These are phyloP conservation scores for Akanthomyces lecanii DNA, from an alignment of 2,329 filamentous ascomycete species.

Conservation along the genomic window DNA sequence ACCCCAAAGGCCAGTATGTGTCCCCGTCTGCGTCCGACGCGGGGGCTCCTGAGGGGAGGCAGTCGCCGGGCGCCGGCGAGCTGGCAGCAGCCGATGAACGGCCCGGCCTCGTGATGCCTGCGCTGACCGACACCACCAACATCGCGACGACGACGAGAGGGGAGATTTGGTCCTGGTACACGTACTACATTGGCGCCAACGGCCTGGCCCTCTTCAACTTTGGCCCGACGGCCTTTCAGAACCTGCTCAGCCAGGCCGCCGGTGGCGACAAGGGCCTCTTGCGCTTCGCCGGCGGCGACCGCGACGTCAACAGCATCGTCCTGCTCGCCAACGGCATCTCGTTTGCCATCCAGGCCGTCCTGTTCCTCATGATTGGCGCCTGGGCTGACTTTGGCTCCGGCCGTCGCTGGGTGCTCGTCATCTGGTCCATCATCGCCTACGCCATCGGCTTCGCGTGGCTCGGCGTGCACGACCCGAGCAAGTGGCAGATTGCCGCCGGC, in stretches of 20 bases:
- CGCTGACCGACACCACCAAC: conserved; percentile 8
- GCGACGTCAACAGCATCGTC: conserved; percentile 63
- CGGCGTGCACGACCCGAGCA: conserved; percentile 54
- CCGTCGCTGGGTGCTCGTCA: conserved; percentile 58
- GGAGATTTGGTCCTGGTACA: conserved; percentile 23
- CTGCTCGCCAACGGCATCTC: conserved; percentile 62
- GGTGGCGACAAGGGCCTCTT: conserved; percentile 48
- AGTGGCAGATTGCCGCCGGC: conserved; percentile 58
- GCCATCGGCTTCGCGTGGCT: conserved; percentile 64
- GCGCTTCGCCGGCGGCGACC: conserved; percentile 50
- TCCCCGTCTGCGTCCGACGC: not conserved
- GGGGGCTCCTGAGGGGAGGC: not conserved
- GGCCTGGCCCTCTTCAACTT: conserved; percentile 61
- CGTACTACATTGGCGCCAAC: conserved; percentile 64
- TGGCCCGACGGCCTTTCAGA: conserved; percentile 61
- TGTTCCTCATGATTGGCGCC: conserved; percentile 49
- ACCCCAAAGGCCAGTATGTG: not conserved
- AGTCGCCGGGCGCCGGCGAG: not conserved
- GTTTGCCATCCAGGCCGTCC: conserved; percentile 60
- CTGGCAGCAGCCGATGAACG: not conserved
- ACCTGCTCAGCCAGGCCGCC: conserved; percentile 58
- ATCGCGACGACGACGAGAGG: conserved; percentile 11
- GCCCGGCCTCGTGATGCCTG: conserved; percentile 13
- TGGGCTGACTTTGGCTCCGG: conserved; percentile 63
- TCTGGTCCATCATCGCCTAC: conserved; percentile 56